These are phyloP conservation scores for Strobilomyces confusus DNA, from an alignment of 768 basidiomycete species.

Conservation along the genomic window DNA sequence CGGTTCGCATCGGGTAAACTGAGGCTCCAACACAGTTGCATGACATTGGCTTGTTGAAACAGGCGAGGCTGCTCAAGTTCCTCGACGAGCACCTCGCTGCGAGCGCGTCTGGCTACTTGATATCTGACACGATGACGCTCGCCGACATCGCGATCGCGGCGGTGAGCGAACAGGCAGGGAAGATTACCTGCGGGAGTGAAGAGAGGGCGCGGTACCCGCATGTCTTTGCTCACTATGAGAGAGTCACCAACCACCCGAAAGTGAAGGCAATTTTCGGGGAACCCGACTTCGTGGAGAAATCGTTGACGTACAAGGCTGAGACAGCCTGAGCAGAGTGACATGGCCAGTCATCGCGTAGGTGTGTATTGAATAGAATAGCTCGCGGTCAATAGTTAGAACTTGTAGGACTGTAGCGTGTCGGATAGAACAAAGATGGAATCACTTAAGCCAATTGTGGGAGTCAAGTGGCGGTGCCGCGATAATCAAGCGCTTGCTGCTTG, in stretches of 20 bases:
- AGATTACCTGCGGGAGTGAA: slow-evolving; percentile 22
- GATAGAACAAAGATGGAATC: too few species aligned
- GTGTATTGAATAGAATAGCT: not conserved
- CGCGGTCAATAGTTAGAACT: too few species aligned
- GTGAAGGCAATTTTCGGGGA: slow-evolving; percentile 18
- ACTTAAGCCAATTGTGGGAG: too few species aligned
- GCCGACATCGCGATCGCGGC: slow-evolving; percentile 25
- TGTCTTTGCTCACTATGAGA: slow-evolving; percentile 25
- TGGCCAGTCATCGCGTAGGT: not conserved
- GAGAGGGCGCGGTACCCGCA: slow-evolving; percentile 27
- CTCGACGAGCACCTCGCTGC: slow-evolving; percentile 25
- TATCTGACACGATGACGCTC: slow-evolving; percentile 24
- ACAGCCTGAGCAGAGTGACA: not conserved
- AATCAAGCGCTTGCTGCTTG: too few species aligned
- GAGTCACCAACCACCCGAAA: slow-evolving; percentile 15
- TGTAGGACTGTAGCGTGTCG: too few species aligned
- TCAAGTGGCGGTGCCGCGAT: too few species aligned
- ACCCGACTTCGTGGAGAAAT: slow-evolving; percentile 17
- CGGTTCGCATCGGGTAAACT: not conserved
- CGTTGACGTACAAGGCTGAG: slow-evolving; percentile 9
- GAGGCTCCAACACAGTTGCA: slow-evolving; percentile 15
- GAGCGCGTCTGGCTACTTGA: slow-evolving; percentile 19
- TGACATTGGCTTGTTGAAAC: slow-evolving; percentile 10
- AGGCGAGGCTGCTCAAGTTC: slow-evolving; percentile 20
- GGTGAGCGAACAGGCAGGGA: slow-evolving; percentile 19